These are phyloP conservation scores for Plantago lanceolata DNA, from an alignment of 305 asterid genomes.

Conservation along the genomic window DNA sequence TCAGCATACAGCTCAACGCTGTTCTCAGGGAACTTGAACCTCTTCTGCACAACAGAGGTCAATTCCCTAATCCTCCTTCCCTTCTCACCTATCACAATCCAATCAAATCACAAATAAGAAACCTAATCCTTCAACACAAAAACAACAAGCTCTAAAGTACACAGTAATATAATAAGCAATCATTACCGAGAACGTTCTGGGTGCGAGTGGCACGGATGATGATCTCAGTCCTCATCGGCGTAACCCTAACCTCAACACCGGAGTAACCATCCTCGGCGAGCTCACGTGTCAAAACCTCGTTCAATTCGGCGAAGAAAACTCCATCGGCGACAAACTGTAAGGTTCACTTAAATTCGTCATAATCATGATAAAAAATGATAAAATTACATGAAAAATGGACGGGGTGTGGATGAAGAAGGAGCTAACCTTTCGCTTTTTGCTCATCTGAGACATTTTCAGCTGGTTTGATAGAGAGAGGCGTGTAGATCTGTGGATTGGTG, in stretches of 20 bases:
- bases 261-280: constrained; percentile 62
- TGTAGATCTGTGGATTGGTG: constrained; percentile 6
- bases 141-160: neutral
- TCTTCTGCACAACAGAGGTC: constrained; percentile 54
- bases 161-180: neutral
- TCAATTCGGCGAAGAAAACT: constrained; percentile 49
- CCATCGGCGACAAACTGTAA: constrained; percentile 53
- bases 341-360: neutral
- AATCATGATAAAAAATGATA: neutral
- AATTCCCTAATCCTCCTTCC: constrained; percentile 65
- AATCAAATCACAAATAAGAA: neutral
- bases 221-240: constrained; percentile 60
- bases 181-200: constrained; percentile 54
- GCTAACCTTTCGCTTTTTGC: constrained; percentile 52
- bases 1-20: constrained; percentile 64
- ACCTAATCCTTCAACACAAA: neutral
- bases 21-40: constrained; percentile 57
- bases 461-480: neutral
- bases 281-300: constrained; percentile 51
- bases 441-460: constrained; percentile 32
- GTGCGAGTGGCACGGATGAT: constrained; percentile 67
- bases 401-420: neutral
- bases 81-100: constrained; percentile 42
- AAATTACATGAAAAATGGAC: neutral
- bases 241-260: constrained; percentile 61